Evolutionary conservation across 163 green algal species (phyloP).

Genomic region (Volvox carteri): DNA sequence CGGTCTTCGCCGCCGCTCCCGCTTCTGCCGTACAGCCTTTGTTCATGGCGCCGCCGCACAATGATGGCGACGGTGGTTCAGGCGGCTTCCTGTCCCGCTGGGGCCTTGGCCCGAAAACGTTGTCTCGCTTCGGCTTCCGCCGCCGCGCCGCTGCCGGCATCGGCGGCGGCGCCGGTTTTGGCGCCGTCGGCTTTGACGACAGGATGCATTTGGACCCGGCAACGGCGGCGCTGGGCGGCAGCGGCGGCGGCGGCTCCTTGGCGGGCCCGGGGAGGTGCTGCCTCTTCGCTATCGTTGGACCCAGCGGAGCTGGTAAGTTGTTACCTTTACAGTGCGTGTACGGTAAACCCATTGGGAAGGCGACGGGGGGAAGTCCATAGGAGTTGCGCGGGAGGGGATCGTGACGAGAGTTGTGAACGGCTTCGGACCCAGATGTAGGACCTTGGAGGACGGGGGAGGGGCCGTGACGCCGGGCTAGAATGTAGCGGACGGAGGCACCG

Average conservation of each 20-base stretch:
- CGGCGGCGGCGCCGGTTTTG: no score
- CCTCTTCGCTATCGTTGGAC: conserved; percentile 79
- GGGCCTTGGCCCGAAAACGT: conserved; percentile 1
- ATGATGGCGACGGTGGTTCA: background rate
- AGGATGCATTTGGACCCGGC: background rate
- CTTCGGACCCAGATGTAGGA: no score
- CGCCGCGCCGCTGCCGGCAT: background rate
- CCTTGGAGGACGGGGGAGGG: no score
- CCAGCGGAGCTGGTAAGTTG: conserved; percentile 73
- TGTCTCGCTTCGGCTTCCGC: background rate
- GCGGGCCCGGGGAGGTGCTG: conserved; percentile 34
- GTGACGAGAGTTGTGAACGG: no score
- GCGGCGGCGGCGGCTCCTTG: background rate
- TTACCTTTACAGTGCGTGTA: no score
- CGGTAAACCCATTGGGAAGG: no score
- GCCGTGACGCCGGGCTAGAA: no score
- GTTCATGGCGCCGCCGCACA: conserved; percentile 3
- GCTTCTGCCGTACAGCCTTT: conserved; percentile 18
- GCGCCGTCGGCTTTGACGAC: background rate
- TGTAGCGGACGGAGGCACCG: no score
- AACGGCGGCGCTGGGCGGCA: conserved; percentile 7
- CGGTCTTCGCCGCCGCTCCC: background rate
- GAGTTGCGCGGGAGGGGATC: no score
- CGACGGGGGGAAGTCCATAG: no score
- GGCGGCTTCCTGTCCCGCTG: conserved; percentile 8